A percentile compares a stretch with the other conserved stretches of the same genome.
phyloP scores from a whole-genome alignment of 345 rosid species.

The Hypericum androsaemum region DNA sequence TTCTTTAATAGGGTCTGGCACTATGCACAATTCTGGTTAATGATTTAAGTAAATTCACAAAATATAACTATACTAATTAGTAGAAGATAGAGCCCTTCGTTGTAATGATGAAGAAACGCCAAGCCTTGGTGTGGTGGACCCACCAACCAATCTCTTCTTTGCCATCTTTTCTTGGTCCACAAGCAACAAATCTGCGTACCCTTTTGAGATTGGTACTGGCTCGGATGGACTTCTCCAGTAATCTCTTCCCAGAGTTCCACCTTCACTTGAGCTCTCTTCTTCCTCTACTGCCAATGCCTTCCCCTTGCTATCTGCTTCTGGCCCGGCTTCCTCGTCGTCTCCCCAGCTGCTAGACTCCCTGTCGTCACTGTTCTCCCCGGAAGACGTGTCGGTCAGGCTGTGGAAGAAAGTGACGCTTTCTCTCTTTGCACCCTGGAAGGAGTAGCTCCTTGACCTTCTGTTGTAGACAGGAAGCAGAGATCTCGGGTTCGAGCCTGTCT shows the following conservation, averaged over 20 bases:
- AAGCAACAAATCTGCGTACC: slow-evolving; percentile 8
- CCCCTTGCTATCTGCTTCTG: slow-evolving; percentile 6
- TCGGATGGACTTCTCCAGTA: slow-evolving; percentile 22
- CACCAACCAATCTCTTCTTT: slow-evolving; percentile 10
- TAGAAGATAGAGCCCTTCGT: slow-evolving; percentile 27
- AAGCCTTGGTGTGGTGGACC: slow-evolving; percentile 20
- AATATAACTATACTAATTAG: slow-evolving; percentile 11
- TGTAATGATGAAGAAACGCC: no score
- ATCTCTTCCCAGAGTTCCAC: slow-evolving; percentile 2
- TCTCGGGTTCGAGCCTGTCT: slow-evolving; percentile 12
- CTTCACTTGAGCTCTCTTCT: slow-evolving; percentile 30
- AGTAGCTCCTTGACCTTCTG: no score
- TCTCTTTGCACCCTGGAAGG: slow-evolving; percentile 44
- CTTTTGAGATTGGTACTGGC: slow-evolving; percentile 21
- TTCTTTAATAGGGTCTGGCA: no score
- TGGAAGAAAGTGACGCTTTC: slow-evolving; percentile 35
- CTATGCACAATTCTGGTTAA: no score
- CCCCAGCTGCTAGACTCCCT: slow-evolving; percentile 9
- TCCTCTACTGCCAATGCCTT: slow-evolving; percentile 16
- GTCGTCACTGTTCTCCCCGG: slow-evolving; percentile 24
- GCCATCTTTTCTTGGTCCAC: slow-evolving; percentile 8
- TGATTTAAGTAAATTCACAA: no score
- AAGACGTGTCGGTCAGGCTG: slow-evolving; percentile 35
- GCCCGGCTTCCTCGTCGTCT: slow-evolving; percentile 12
- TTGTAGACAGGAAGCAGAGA: slow-evolving; percentile 42